phyloP scores from a whole-genome alignment of 768 basidiomycete genomes.

The Lentinus tigrinus region DNA sequence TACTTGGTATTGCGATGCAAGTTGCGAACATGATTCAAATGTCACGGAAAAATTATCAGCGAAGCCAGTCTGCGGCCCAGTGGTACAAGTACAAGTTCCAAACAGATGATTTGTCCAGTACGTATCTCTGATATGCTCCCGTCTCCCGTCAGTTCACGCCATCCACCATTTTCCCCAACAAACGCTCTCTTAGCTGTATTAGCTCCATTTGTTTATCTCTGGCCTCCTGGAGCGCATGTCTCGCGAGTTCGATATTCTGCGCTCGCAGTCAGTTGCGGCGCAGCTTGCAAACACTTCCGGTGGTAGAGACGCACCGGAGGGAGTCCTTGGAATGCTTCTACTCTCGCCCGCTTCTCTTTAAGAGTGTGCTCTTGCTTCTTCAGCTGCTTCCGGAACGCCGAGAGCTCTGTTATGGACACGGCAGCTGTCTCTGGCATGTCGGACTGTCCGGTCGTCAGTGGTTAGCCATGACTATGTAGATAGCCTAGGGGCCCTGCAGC shows the following conservation, averaged over 20 bases:
- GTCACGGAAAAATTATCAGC: no score
- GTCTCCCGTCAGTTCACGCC: constrained; percentile 29
- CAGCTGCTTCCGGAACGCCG: constrained; percentile 39
- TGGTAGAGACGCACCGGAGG: constrained; percentile 39
- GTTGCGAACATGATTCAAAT: no score
- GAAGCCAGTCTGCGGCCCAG: no score
- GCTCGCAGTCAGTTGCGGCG: not conserved
- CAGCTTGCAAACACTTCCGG: not conserved
- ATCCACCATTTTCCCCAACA: constrained; percentile 46
- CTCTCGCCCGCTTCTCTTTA: constrained; percentile 42
- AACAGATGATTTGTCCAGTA: no score
- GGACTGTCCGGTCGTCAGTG: no score
- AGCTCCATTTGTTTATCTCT: constrained; percentile 45
- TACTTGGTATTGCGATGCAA: no score
- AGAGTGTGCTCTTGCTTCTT: constrained; percentile 36
- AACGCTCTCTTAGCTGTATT: constrained; percentile 45
- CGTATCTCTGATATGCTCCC: no score
- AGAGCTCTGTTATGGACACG: constrained; percentile 39
- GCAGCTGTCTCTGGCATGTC: constrained; percentile 31
- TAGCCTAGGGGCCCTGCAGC: no score
- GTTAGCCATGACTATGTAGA: no score
- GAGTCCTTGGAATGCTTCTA: constrained; percentile 48
- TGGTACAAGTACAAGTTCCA: no score
- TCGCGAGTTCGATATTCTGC: constrained; percentile 48
- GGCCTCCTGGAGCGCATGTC: constrained; percentile 40